Evolutionary conservation across 2,329 filamentous ascomycete species (phyloP), one percentile per base, ranked within the genome.

Genomic region (Stagonosporopsis chrysanthemi): DNA sequence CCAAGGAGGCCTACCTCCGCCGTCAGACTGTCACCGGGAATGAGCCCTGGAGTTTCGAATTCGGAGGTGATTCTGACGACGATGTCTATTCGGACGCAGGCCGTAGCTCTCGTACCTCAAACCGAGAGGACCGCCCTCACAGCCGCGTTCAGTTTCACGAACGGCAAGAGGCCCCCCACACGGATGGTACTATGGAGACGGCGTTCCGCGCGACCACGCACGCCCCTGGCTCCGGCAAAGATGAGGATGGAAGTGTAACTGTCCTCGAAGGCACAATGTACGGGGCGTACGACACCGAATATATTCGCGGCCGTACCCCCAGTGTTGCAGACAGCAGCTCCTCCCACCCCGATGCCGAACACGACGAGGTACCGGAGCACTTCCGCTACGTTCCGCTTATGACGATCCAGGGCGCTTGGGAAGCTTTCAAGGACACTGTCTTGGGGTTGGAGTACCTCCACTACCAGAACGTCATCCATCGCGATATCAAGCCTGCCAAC

Each of bases 381-480:
- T 92, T 92, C 75, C 91, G 90, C 33, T 97, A 95, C 70, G 94
- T 98, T 15, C 95, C 95, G 15, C 92, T 93, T 77, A 90, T 99
- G 78, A 96, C 94, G 0, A 83, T 97, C 33, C 85, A 89, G 24
- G 88, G 94, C 73, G 90, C 93, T 14, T 88, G 93, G 28, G 87
- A 86, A 35, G 90, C 91, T 0, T 98, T 99, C 77, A 86, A 94
- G 63, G 95, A 99, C 75, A 97, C 94, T 0, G 88, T 99, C 2
- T 82, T 98, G 35, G 95, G 95, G 4, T 80, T 99, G 19, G 93
- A 99, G 74, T 99, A 98, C 74, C 83, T 99, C 8, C 81, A 83
- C 65, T 82, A 79, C 58, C 81, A 83, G 61, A 78, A 79, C n/a
- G 80, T 82, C 62, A 78, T 82, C 14, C 80, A 82, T 59, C 78